phyloP scores from a whole-genome alignment of 2,329 filamentous ascomycete species.

The Setomelanomma holmii region DNA sequence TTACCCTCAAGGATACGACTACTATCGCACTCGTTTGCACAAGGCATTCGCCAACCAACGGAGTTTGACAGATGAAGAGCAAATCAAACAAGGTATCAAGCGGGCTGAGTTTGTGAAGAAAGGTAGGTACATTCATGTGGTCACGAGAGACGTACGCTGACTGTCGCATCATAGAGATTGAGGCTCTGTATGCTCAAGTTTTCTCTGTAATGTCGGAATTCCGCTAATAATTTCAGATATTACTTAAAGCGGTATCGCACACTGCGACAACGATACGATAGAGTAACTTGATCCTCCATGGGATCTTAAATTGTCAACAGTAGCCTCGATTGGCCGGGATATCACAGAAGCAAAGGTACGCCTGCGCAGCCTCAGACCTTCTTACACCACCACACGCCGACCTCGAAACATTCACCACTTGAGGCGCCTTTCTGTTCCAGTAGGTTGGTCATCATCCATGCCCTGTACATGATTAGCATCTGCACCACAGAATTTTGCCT shows the following conservation, averaged over 20 bases:
- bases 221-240: conserved; percentile 64
- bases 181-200: conserved; percentile 72
- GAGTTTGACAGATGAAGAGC: conserved; percentile 70
- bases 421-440: conserved; percentile 79
- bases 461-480: conserved; percentile 36
- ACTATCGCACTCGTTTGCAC: conserved; percentile 83
- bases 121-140: conserved; percentile 61
- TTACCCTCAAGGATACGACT: conserved; percentile 84
- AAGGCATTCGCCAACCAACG: conserved; percentile 83
- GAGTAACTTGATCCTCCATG: conserved; percentile 17
- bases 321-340: conserved; percentile 26
- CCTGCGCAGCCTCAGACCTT: conserved; percentile 54
- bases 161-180: conserved; percentile 71
- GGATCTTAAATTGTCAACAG: conserved; percentile 11
- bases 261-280: conserved; percentile 72
- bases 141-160: background rate
- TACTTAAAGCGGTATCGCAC: conserved; percentile 91
- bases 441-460: conserved; percentile 84
- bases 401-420: conserved; percentile 82
- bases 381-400: conserved; percentile 70
- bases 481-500: background rate
- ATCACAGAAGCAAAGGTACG: conserved; percentile 36
- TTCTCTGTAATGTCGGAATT: conserved; percentile 1
- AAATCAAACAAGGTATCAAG: conserved; percentile 77
- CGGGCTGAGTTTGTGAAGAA: conserved; percentile 90